Percentiles rank a stretch among this genome's conserved stretches.
Evolutionary conservation across 2,329 filamentous ascomycete species (phyloP).

Genomic region (Ceratocystis lukuohia): DNA sequence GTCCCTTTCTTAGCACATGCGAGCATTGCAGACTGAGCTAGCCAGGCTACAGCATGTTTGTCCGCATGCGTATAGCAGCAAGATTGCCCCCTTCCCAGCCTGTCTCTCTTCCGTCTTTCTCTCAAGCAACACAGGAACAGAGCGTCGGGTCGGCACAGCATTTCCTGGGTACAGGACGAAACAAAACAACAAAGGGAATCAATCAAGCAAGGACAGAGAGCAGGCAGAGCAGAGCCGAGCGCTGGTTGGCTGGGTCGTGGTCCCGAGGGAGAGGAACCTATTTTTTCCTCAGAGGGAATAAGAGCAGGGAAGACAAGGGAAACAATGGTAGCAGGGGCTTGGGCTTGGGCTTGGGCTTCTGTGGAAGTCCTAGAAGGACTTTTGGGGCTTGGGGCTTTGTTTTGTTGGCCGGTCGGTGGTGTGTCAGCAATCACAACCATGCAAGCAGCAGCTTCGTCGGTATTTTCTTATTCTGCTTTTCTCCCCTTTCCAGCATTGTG

Average conservation of each 20-base stretch:
- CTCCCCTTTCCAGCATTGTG: constrained; percentile 7
- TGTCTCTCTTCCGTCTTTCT: too few relatives aligned
- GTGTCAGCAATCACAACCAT: background rate
- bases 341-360: background rate
- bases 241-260: background rate
- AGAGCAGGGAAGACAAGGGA: too few relatives aligned
- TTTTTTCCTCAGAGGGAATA: too few relatives aligned
- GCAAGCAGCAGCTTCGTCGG: background rate
- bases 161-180: background rate
- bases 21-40: too few relatives aligned
- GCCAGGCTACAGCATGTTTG: too few relatives aligned
- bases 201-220: background rate
- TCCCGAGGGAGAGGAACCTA: constrained; percentile 5
- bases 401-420: background rate
- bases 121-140: too few relatives aligned
- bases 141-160: too few relatives aligned
- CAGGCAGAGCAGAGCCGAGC: background rate
- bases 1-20: too few relatives aligned
- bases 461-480: background rate
- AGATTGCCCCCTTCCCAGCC: too few relatives aligned
- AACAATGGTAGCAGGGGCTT: background rate
- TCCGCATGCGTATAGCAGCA: too few relatives aligned
- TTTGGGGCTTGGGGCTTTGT: too few relatives aligned
- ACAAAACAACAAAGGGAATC: background rate
- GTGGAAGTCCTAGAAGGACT: background rate